Base-by-base conservation (phyloP, 768 basidiomycete genomes). In the Leccinum subgranulosum region DNA sequence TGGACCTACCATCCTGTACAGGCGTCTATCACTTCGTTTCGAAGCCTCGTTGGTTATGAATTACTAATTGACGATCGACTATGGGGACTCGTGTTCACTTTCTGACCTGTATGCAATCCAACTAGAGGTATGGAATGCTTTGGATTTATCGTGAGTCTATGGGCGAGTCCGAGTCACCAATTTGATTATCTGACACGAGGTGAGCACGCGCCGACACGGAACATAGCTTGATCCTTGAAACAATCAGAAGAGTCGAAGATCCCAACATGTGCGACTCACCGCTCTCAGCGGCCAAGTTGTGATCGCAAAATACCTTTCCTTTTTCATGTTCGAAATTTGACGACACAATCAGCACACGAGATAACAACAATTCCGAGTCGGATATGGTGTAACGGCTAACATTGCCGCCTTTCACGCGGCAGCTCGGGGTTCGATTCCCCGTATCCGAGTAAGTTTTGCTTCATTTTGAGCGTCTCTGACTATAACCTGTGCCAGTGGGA, bases 341-440 rank as follows among this genome's bases (percentile, higher is more conserved):
- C 12, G 36, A 4, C 17, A 39, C 36, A 1, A n/a, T 39, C 17
- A 39, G 36, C 36, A 39, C 7, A 36, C 15, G 6, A 39, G 7
- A 39, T 12, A 4, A 33, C 12, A 27, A 27, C 6, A 33, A 33
- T 33, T 71, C n/a, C n/a, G n/a, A n/a, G n/a, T n/a, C 74, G 74
- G 80, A 74, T 84, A 82, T 81, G 81, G 81, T 83, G 81, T 82
- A 83, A 83, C 70, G 82, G 81, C 79, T 80, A 83, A 80, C 81
- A 82, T 83, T 82, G 75, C 81, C 80, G 81, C 82, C 81, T 83
- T 74, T 81, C 81, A 81, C 75, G 73, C 73, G 73, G 75, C 65
- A 75, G 75, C 71, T 76, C 74, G 74, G 75, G 74, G 72, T 69
- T 69, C 66, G 66, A 66, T 48, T 69, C 69, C 68, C 61, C 69